Conservation (phyloP, 805 yeast species). For the Ogataea minuta region DNA sequence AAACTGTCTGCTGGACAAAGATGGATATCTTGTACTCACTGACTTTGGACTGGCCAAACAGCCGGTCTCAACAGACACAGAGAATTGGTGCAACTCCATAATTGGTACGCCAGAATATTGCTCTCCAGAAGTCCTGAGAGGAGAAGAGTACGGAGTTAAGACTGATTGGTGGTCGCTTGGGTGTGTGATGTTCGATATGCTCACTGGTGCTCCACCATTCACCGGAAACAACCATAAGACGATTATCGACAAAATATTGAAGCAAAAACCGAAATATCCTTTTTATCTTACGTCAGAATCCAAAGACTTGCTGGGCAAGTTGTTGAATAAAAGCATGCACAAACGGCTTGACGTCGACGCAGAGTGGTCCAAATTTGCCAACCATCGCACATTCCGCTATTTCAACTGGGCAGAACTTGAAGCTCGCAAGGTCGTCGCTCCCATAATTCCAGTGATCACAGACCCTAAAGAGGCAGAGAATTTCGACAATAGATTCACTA, state of each 20-base stretch:
- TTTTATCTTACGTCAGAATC: constrained; percentile 73
- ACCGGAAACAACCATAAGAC: constrained; percentile 74
- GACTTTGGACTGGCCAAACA: constrained; percentile 78
- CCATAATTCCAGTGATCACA: constrained; percentile 72
- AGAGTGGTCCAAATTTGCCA: constrained; percentile 51
- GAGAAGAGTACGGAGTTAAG: constrained; percentile 68
- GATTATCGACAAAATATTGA: constrained; percentile 68
- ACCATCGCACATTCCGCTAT: constrained; percentile 71
- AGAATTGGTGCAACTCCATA: constrained; percentile 51
- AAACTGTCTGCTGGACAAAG: constrained; percentile 70
- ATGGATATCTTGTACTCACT: constrained; percentile 77
- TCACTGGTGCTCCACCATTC: constrained; percentile 84
- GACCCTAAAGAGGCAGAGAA: constrained; percentile 77
- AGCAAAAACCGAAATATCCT: constrained; percentile 63
- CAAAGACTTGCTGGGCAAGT: constrained; percentile 63
- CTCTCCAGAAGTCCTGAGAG: constrained; percentile 84
- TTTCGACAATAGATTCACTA: constrained; percentile 72
- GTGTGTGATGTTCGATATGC: constrained; percentile 71
- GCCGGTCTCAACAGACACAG: constrained; percentile 28
- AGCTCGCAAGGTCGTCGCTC: constrained; percentile 53
- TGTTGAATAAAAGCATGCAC: constrained; percentile 63
- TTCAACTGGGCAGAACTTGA: constrained; percentile 63
- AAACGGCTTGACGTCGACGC: constrained; percentile 59
- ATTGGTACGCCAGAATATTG: constrained; percentile 80
- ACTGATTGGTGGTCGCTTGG: constrained; percentile 94